Base-by-base conservation (phyloP, 345 rosid species). In the Camelina hispida region DNA sequence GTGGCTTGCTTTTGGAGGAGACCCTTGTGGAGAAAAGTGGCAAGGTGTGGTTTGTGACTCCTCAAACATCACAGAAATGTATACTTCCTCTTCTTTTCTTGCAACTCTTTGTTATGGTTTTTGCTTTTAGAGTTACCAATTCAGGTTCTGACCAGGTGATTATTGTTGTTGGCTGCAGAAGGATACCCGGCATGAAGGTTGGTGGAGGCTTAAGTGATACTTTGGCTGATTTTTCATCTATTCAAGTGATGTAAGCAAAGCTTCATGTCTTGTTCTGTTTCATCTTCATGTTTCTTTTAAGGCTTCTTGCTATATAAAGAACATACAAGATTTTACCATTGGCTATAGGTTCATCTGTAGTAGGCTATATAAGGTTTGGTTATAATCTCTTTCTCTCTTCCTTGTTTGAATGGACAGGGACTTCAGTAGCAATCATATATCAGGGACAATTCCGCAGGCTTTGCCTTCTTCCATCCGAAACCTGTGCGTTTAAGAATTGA, bases 11-110 rank as follows among this genome's bases (percentile, higher is more conserved):
- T 73, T 82, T 68, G 98, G 98, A 77, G 99, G 99, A 77, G 99
- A 95, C 77, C 98, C 99, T 6, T 95, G 99, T 77, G 84, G 85
- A 56, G 97, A 92, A 46, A 48, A 54, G 58, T 95, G 99, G 99
- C 81, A 88, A 80, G 99, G 99, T 15, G 96, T 92, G 35, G 69
- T 78, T 40, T 95, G 99, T 77, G 97, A 87, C 30, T 83, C 85
- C 78, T 79, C 83, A 35, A 90, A 92, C 85, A 84, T 95, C 50
- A 90, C 99, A 0, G 86, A 83, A 69, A 57, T 95, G 99, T 95
- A 85, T 2, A 28, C 38, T 52, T 40, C 14, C 34, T 50, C 62
- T 30, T 42, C 46, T 6, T 3, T n/a, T 40, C 62, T 58, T 47
- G 37, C 37, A 54, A 38, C 53, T 47, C 66, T 44, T 11, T 62